Conservation (phyloP, 257 asterid species). For the Anisodus acutangulus region DNA sequence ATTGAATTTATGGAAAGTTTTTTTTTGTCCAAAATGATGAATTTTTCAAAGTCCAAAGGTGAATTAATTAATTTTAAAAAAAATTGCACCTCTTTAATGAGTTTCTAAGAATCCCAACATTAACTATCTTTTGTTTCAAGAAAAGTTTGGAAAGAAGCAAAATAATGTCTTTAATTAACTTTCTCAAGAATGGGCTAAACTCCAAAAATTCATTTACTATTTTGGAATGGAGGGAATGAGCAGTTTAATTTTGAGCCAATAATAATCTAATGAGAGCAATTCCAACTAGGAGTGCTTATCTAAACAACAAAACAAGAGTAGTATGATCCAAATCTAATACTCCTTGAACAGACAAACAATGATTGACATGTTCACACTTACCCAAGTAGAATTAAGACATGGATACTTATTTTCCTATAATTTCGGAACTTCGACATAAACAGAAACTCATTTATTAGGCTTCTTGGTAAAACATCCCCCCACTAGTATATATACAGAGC, state of each 20-base stretch:
- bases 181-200: no score
- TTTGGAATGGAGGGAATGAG: not conserved
- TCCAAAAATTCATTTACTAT: not conserved
- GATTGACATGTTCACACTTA: not conserved
- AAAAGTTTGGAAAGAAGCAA: no score
- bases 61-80: no score
- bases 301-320: not conserved
- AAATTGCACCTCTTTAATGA: no score
- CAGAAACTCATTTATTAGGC: not conserved
- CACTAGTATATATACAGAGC: not conserved
- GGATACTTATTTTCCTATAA: not conserved
- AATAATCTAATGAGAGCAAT: not conserved
- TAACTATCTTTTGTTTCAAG: no score
- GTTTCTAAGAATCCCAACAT: no score
- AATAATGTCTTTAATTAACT: no score
- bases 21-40: no score
- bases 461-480: not conserved
- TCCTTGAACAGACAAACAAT: not conserved
- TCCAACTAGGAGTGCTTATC: not conserved
- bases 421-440: not conserved
- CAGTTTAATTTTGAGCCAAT: not conserved
- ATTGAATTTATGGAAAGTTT: no score
- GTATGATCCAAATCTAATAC: not conserved
- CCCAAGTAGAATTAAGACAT: not conserved
- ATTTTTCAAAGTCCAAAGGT: no score